Conservation (phyloP, 1,284 basidiomycete genomes). For the Porodaedalea pini region DNA sequence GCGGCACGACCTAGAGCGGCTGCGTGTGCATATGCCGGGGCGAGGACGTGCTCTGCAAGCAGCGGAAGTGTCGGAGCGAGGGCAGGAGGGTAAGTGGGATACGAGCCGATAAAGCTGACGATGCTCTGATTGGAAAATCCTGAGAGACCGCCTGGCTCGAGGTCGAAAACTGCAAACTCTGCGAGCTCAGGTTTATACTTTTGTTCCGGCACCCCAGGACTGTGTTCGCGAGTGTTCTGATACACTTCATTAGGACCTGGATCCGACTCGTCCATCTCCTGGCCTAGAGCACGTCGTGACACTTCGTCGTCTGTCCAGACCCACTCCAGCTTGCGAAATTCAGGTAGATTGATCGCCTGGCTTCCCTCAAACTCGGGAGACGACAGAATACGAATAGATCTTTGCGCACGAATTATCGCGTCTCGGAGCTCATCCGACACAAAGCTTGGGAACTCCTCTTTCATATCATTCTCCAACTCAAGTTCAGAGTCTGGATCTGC, state of each 20-base stretch:
- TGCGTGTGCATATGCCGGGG: conserved; percentile 54
- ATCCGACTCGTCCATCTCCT: not conserved
- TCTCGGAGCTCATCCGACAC: conserved; percentile 47
- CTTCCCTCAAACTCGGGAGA: conserved; percentile 55
- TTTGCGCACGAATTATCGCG: conserved; percentile 56
- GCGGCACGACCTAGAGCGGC: conserved; percentile 57
- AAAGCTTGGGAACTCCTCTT: conserved; percentile 51
- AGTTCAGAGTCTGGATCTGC: conserved; percentile 13
- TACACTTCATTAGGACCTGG: not conserved
- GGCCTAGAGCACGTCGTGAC: conserved; percentile 20
- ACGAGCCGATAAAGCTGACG: conserved; percentile 47
- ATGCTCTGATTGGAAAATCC: conserved; percentile 33
- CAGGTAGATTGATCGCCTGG: not conserved
- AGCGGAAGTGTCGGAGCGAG: conserved; percentile 60
- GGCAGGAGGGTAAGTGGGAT: conserved; percentile 55
- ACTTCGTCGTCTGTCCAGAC: conserved; percentile 60
- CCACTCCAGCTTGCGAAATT: conserved; percentile 48
- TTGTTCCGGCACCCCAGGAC: not conserved
- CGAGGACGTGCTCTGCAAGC: conserved; percentile 55
- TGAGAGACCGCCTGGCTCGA: conserved; percentile 52
- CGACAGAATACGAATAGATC: conserved; percentile 59
- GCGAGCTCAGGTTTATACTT: conserved; percentile 18
- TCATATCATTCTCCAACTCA: conserved; percentile 1
- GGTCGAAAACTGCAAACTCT: conserved; percentile 58
- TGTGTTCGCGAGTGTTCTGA: not conserved